These are phyloP conservation scores for Pelargonium myrrhifolium DNA, from an alignment of 441 rosid species.

Conservation along the genomic window DNA sequence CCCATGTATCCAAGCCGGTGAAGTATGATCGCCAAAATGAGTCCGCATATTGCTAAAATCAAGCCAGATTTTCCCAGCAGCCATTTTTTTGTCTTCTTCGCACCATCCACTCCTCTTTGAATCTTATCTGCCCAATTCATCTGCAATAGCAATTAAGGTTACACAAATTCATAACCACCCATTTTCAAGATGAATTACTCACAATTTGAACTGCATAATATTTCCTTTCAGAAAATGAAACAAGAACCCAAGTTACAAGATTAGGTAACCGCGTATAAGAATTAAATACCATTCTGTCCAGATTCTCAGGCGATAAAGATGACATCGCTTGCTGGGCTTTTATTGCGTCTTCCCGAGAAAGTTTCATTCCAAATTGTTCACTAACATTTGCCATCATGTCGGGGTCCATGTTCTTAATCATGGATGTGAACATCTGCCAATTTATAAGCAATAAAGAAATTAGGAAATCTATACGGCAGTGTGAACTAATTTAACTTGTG, in stretches of 20 bases:
- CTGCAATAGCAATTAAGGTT: slow-evolving; percentile 30
- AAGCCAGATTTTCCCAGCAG: slow-evolving; percentile 71
- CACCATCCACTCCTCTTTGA: slow-evolving; percentile 66
- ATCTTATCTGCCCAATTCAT: slow-evolving; percentile 84
- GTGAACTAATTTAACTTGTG: too few species aligned
- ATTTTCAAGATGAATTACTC: not conserved
- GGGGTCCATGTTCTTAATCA: slow-evolving; percentile 86
- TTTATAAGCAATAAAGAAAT: slow-evolving; percentile 14
- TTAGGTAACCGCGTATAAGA: too few species aligned
- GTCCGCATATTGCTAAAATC: slow-evolving; percentile 70
- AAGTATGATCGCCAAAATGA: slow-evolving; percentile 65
- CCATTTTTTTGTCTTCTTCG: slow-evolving; percentile 83
- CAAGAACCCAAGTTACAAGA: not conserved
- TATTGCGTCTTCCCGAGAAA: slow-evolving; percentile 74
- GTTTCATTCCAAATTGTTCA: slow-evolving; percentile 72
- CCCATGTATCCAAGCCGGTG: slow-evolving; percentile 74
- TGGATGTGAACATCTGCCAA: slow-evolving; percentile 69
- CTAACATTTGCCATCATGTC: slow-evolving; percentile 95
- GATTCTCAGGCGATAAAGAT: slow-evolving; percentile 64
- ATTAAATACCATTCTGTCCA: slow-evolving; percentile 71
- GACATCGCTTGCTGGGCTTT: slow-evolving; percentile 89
- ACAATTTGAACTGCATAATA: not conserved
- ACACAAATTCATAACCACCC: not conserved
- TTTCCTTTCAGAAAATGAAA: not conserved
- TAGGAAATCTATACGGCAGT: not conserved